phyloP scores from a whole-genome alignment of 306 rosid genomes.

The Cicer arietinum region DNA sequence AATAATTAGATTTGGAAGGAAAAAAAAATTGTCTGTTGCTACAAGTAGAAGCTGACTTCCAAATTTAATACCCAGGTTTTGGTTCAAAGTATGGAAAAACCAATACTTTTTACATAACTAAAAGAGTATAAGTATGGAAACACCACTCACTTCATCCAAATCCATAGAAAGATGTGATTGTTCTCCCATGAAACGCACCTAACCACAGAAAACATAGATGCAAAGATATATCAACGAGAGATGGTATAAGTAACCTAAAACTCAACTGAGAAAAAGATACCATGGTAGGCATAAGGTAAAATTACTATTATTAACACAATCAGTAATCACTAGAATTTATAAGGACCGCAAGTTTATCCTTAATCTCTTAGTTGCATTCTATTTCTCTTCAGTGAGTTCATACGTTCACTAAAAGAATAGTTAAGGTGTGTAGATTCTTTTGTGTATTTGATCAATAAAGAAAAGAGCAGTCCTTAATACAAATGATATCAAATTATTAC shows the following conservation, averaged over 20 bases:
- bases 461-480: slow-evolving; percentile 18
- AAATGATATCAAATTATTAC: slow-evolving; percentile 6
- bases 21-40: slow-evolving; percentile 15
- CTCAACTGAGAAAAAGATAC: slow-evolving; percentile 13
- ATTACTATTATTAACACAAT: neutral
- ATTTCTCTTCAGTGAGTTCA: slow-evolving; percentile 13
- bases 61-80: slow-evolving; percentile 32
- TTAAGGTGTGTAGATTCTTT: slow-evolving; percentile 5
- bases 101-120: slow-evolving; percentile 13
- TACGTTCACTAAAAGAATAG: neutral
- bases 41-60: slow-evolving; percentile 23
- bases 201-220: slow-evolving; percentile 37
- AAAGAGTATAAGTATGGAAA: slow-evolving; percentile 35
- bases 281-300: slow-evolving; percentile 6
- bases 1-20: slow-evolving; percentile 31
- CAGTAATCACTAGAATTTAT: slow-evolving; percentile 29
- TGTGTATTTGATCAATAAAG: slow-evolving; percentile 5
- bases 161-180: slow-evolving; percentile 91
- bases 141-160: slow-evolving; percentile 75
- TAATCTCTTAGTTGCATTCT: slow-evolving; percentile 23
- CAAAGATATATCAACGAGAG: slow-evolving; percentile 31
- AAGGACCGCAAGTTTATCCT: slow-evolving; percentile 14
- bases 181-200: slow-evolving; percentile 96
- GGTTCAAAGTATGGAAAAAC: slow-evolving; percentile 28
- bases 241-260: slow-evolving; percentile 40